phyloP scores from a whole-genome alignment of 805 yeast genomes.

The Zygosaccharomyces gambellarensis region DNA sequence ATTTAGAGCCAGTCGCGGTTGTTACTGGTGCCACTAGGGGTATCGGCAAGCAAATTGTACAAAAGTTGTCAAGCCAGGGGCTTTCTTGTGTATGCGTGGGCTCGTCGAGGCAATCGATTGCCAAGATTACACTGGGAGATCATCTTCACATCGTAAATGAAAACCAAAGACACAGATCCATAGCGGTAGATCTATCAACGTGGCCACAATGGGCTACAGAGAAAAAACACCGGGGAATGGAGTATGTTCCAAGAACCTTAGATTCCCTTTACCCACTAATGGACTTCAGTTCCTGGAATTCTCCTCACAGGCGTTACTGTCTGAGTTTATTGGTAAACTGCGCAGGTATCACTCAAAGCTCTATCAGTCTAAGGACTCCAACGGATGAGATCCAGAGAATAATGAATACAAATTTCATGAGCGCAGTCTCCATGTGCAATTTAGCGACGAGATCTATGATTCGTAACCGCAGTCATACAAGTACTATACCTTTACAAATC shows the following conservation, averaged over 20 bases:
- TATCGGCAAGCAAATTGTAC: conserved; percentile 36
- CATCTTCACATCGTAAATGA: conserved; percentile 11
- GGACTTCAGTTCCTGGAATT: background rate
- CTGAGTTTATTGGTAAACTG: conserved; percentile 28
- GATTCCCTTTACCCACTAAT: conserved; percentile 7
- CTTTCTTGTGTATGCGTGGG: conserved; percentile 28
- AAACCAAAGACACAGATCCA: conserved; percentile 23
- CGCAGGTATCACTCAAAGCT: conserved; percentile 32
- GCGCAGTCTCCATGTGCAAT: conserved; percentile 25
- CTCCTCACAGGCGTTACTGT: conserved; percentile 11
- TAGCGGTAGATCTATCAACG: conserved; percentile 25
- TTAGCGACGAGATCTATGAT: conserved; percentile 23
- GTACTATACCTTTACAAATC: conserved; percentile 10
- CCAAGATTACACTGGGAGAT: conserved; percentile 4
- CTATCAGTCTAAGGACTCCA: conserved; percentile 19
- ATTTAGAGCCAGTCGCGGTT: conserved; percentile 27
- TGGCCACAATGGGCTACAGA: conserved; percentile 30
- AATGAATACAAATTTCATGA: conserved; percentile 29
- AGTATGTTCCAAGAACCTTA: conserved; percentile 1
- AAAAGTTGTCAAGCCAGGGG: conserved; percentile 27
- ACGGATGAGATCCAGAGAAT: conserved; percentile 16
- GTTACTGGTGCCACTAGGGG: conserved; percentile 44
- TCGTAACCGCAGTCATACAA: conserved; percentile 9
- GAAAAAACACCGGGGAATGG: conserved; percentile 14
- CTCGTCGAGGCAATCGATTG: conserved; percentile 16